These are phyloP conservation scores for Debaryomycetaceae sp. DNA, from an alignment of 1,139 yeast species.

Conservation along the genomic window DNA sequence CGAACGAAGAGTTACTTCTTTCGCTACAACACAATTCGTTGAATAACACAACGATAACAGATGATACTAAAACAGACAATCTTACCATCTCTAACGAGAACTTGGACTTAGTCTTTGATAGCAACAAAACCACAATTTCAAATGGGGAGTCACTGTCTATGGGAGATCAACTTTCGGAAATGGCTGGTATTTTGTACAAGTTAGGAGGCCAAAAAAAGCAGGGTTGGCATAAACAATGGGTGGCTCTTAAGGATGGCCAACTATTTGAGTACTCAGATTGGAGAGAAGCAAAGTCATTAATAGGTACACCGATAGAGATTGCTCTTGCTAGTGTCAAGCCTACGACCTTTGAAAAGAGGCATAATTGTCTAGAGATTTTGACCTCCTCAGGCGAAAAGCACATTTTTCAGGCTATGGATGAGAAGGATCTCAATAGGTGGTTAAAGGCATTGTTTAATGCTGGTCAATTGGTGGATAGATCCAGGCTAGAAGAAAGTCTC, in stretches of 20 bases:
- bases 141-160: conserved; percentile 3
- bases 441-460: conserved; percentile 54
- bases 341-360: conserved; percentile 45
- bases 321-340: conserved; percentile 68
- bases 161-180: conserved; percentile 28
- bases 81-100: conserved; percentile 26
- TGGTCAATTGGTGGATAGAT: conserved; percentile 37
- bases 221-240: conserved; percentile 93
- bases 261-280: conserved; percentile 76
- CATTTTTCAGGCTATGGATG: conserved; percentile 73
- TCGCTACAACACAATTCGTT: conserved; percentile 29
- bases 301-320: conserved; percentile 68
- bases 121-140: conserved; percentile 6
- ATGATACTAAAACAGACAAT: conserved; percentile 2
- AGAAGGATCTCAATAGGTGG: conserved; percentile 71
- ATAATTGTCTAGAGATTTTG: conserved; percentile 69
- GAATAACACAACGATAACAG: conserved; percentile 10
- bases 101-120: conserved; percentile 28
- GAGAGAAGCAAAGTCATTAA: conserved; percentile 66
- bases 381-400: conserved; percentile 70
- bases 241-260: conserved; percentile 64
- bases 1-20: conserved; percentile 41
- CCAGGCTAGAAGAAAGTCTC: conserved; percentile 15
- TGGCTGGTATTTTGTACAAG: conserved; percentile 60
- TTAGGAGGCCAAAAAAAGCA: conserved; percentile 71